Evolutionary conservation across 1,284 basidiomycete genomes (phyloP).

Genomic region (Tranzscheliella williamsii): DNA sequence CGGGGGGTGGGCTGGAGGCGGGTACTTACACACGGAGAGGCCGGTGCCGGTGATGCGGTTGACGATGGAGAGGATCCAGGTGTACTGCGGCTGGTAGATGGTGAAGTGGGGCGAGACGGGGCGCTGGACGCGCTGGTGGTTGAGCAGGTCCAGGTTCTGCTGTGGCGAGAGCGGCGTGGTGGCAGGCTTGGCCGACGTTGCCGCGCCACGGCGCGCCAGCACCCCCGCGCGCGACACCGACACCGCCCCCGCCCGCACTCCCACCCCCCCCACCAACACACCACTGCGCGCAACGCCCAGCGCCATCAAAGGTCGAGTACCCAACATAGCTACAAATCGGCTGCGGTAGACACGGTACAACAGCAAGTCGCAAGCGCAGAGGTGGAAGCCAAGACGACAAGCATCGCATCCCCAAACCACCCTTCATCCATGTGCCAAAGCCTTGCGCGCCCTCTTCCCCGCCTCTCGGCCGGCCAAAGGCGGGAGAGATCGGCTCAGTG

Average conservation of each 20-base stretch:
- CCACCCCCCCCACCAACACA: constrained; percentile 6
- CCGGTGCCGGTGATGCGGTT: constrained; percentile 82
- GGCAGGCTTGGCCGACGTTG: constrained; percentile 1
- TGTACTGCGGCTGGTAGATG: constrained; percentile 92
- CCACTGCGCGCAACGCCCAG: constrained; percentile 4
- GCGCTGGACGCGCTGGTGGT: constrained; percentile 79
- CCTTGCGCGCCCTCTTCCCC: too few relatives aligned
- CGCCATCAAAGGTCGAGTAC: constrained; percentile 14
- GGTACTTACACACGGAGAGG: constrained; percentile 63
- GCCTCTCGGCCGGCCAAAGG: too few relatives aligned
- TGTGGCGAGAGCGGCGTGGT: constrained; percentile 64
- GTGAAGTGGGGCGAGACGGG: constrained; percentile 90
- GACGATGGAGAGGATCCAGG: constrained; percentile 81
- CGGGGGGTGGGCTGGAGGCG: background rate
- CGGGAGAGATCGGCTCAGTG: too few relatives aligned
- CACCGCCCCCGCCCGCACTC: constrained; percentile 15
- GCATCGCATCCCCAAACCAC: too few relatives aligned
- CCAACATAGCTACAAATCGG: constrained; percentile 12
- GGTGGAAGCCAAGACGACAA: too few relatives aligned
- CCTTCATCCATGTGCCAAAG: too few relatives aligned
- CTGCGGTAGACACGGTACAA: constrained; percentile 1
- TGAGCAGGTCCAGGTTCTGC: constrained; percentile 71
- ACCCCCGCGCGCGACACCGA: too few relatives aligned
- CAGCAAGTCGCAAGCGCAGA: too few relatives aligned
- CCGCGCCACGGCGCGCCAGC: background rate